Percentiles rank a stretch among this genome's conserved stretches.
These are phyloP conservation scores for Populus trichocarpa DNA, from an alignment of 441 rosid genomes.

Conservation along the genomic window DNA sequence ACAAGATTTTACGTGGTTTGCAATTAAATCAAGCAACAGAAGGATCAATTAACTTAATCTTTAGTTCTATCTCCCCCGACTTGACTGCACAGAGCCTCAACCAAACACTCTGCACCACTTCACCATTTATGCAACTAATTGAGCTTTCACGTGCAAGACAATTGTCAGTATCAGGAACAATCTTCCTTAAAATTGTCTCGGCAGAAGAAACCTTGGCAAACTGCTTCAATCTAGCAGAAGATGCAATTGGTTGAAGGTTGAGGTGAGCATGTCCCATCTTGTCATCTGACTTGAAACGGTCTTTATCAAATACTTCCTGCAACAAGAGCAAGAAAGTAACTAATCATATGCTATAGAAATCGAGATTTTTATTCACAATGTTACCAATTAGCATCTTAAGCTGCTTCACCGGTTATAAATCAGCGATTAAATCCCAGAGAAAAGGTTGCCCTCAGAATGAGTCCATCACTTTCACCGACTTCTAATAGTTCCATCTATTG, in stretches of 20 bases:
- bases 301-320: slow-evolving; percentile 97
- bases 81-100: slow-evolving; percentile 76
- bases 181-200: slow-evolving; percentile 72
- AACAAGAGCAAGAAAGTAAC: not conserved
- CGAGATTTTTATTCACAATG: not conserved
- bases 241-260: slow-evolving; percentile 80
- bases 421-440: not conserved
- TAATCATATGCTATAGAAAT: slow-evolving; percentile 8
- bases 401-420: not conserved
- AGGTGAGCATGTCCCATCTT: slow-evolving; percentile 92
- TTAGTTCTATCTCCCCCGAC: slow-evolving; percentile 91
- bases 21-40: slow-evolving; percentile 7
- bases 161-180: slow-evolving; percentile 69
- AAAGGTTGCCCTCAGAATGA: not conserved
- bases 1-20: too few species aligned
- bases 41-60: slow-evolving; percentile 57
- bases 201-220: slow-evolving; percentile 65
- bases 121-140: slow-evolving; percentile 65
- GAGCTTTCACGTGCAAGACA: slow-evolving; percentile 81
- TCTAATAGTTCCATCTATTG: not conserved
- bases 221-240: slow-evolving; percentile 76
- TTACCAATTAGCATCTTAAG: not conserved
- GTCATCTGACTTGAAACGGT: slow-evolving; percentile 92
- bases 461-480: not conserved
- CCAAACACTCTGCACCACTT: slow-evolving; percentile 88